A percentile compares a stretch with the other conserved stretches of the same genome.
These are phyloP conservation scores for Juncus effusus DNA, from an alignment of 176 grass and related monocot genomes.

Conservation along the genomic window DNA sequence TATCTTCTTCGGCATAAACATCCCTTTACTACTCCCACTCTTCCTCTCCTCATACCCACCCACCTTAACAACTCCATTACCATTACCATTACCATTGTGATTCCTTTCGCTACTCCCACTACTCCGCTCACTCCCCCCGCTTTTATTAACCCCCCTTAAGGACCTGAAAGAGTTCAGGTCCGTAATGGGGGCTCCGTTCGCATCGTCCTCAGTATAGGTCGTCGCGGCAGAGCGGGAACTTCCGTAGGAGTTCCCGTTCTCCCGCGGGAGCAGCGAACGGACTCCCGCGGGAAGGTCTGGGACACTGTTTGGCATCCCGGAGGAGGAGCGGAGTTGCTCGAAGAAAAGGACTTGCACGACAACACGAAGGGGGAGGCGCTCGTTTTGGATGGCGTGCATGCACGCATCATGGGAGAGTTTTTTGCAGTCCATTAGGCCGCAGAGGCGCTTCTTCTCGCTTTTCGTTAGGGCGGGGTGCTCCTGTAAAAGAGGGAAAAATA, in stretches of 20 bases:
- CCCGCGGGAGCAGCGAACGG: constrained; percentile 54
- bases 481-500: constrained; percentile 30
- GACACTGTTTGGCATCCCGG: constrained; percentile 9
- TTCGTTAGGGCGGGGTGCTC: constrained; percentile 81
- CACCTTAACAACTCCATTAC: background rate
- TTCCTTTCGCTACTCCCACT: constrained; percentile 49
- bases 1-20: constrained; percentile 82
- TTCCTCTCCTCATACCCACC: constrained; percentile 41
- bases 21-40: constrained; percentile 18
- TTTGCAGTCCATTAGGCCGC: constrained; percentile 89
- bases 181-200: constrained; percentile 47
- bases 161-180: constrained; percentile 66
- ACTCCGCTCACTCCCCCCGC: constrained; percentile 67
- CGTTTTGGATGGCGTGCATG: constrained; percentile 91
- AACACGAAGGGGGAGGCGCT: constrained; percentile 81
- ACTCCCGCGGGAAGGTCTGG: constrained; percentile 35
- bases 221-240: constrained; percentile 88
- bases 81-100: constrained; percentile 48
- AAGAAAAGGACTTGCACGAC: constrained; percentile 98
- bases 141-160: constrained; percentile 41
- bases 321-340: constrained; percentile 50
- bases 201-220: constrained; percentile 67
- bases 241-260: constrained; percentile 76
- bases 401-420: constrained; percentile 71
- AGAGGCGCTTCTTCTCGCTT: constrained; percentile 85